A percentile compares a stretch with the other conserved stretches of the same genome.
These are phyloP conservation scores for Inga leiocalycina DNA, from an alignment of 306 rosid species.

Conservation along the genomic window DNA sequence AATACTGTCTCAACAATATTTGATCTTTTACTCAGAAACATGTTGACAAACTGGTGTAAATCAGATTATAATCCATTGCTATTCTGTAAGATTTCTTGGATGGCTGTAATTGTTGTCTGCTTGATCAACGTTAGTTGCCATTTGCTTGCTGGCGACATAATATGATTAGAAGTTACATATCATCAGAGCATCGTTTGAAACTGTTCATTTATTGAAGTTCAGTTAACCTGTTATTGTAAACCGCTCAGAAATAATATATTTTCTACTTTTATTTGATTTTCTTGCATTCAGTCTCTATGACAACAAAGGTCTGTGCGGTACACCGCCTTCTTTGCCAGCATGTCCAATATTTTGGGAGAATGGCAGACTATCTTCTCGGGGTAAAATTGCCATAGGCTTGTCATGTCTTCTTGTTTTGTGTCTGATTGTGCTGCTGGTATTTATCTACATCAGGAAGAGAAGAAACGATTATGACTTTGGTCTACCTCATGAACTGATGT, in stretches of 20 bases:
- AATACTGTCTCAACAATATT: not conserved
- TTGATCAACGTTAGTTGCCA: conserved; percentile 19
- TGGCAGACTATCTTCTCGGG: conserved; percentile 68
- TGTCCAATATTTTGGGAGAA: conserved; percentile 92
- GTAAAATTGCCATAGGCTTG: conserved; percentile 75
- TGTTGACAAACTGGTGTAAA: conserved; percentile 6
- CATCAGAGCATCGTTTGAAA: conserved; percentile 10
- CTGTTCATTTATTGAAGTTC: not conserved
- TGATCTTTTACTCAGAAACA: conserved; percentile 13
- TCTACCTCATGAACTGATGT: conserved; percentile 79
- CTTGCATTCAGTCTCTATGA: conserved; percentile 67
- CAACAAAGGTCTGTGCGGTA: conserved; percentile 92
- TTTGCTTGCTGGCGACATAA: conserved; percentile 13
- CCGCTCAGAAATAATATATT: conserved; percentile 22
- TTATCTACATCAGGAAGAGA: conserved; percentile 73
- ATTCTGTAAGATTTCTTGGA: conserved; percentile 14
- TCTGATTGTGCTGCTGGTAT: conserved; percentile 58
- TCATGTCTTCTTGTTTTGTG: conserved; percentile 58
- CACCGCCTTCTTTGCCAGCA: conserved; percentile 63
- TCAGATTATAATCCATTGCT: conserved; percentile 13
- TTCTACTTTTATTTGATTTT: conserved; percentile 24
- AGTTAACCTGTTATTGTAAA: conserved; percentile 9
- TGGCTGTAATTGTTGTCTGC: not conserved
- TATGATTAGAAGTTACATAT: conserved; percentile 15
- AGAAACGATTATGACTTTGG: conserved; percentile 85